Percentiles rank a stretch among this genome's conserved stretches.
Evolutionary conservation across 2,329 filamentous ascomycete species (phyloP).

Genomic region (Ophiognomonia clavigignenti-juglandacearum): DNA sequence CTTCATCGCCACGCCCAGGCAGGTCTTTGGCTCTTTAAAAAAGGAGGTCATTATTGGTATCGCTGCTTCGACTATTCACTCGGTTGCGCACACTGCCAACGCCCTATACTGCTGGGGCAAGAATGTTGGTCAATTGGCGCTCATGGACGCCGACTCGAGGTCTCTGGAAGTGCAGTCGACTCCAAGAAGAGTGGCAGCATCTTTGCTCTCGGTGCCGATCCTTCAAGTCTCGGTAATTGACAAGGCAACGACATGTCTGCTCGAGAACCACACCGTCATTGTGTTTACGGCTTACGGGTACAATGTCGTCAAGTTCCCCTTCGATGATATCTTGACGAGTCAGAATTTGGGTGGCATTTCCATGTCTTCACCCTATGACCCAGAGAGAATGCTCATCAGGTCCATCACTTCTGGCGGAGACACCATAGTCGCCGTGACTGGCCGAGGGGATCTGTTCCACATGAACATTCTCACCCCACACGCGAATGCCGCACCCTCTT

Average conservation of each 20-base stretch:
- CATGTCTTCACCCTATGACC: conserved; percentile 60
- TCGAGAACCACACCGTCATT: conserved; percentile 85
- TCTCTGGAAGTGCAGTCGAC: conserved; percentile 79
- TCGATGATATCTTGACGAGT: conserved; percentile 61
- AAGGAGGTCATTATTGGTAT: conserved; percentile 77
- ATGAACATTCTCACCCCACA: conserved; percentile 65
- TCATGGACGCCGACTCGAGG: conserved; percentile 92
- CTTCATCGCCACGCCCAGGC: conserved; percentile 73
- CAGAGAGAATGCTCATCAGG: conserved; percentile 61
- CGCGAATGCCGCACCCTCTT: conserved; percentile 50
- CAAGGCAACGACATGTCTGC: conserved; percentile 76
- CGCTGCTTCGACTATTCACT: conserved; percentile 87
- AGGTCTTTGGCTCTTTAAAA: conserved; percentile 88
- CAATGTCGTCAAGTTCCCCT: conserved; percentile 79
- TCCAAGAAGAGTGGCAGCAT: conserved; percentile 84
- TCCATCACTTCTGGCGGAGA: conserved; percentile 82
- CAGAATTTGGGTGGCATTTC: conserved; percentile 60
- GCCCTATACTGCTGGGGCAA: conserved; percentile 92
- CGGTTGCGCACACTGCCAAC: conserved; percentile 76
- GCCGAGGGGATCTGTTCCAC: conserved; percentile 82
- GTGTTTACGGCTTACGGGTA: conserved; percentile 96
- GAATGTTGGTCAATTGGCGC: conserved; percentile 86
- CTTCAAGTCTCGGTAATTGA: conserved; percentile 83
- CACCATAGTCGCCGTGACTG: conserved; percentile 84
- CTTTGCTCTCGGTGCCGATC: conserved; percentile 70